Conservation (phyloP, 139 green algal genomes). For the Micractinium sp. region DNA sequence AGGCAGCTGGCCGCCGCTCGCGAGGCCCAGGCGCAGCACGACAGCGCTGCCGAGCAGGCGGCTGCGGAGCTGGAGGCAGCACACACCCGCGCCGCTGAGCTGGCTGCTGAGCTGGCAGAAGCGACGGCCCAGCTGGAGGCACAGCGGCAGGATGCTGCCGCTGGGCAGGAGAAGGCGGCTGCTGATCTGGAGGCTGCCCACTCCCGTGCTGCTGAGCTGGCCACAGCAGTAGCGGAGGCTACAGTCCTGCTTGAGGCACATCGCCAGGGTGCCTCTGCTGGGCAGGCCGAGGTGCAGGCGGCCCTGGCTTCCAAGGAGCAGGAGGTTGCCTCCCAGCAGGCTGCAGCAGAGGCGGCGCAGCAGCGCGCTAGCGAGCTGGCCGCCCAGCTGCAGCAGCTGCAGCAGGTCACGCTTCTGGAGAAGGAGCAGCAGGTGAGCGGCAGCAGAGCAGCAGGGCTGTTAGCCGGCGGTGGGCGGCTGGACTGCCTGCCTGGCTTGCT, state of each 20-base stretch:
- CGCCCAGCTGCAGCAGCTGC: constrained; percentile 33
- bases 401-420: constrained; percentile 30
- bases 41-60: background rate
- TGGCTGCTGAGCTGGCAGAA: background rate
- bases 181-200: background rate
- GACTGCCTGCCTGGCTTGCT: background rate
- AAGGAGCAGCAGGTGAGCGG: constrained; percentile 34
- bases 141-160: no score
- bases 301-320: background rate
- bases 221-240: background rate
- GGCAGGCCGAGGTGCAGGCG: background rate
- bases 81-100: background rate
- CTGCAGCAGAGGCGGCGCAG: background rate
- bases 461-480: background rate
- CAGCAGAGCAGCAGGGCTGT: background rate
- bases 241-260: background rate
- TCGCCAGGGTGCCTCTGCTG: background rate
- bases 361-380: background rate
- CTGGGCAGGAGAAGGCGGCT: background rate
- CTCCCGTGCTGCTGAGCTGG: background rate
- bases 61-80: constrained; percentile 5
- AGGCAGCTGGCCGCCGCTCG: background rate
- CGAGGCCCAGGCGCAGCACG: background rate
- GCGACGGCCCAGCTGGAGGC: constrained; percentile 7
- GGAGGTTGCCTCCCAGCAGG: background rate